A percentile compares a stretch with the other conserved stretches of the same genome.
Evolutionary conservation across 768 basidiomycete genomes (phyloP).

Genomic region (Lactarius tabidus): DNA sequence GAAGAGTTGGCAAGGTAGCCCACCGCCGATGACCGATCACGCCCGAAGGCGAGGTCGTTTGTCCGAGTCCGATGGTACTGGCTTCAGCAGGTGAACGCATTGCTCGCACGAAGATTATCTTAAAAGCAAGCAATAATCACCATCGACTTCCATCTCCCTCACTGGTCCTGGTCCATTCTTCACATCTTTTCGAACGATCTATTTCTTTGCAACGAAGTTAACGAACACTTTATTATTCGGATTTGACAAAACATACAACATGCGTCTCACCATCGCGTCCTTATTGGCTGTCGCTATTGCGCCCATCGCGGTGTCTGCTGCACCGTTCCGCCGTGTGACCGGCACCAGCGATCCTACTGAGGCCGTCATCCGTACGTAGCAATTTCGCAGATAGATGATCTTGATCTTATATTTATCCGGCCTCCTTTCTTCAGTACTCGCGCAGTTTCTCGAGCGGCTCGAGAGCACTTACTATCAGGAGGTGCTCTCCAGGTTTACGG

Average conservation of each 20-base stretch:
- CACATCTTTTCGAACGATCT: conserved; percentile 29
- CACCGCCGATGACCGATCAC: background rate
- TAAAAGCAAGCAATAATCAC: too few relatives aligned
- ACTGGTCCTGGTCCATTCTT: conserved; percentile 27
- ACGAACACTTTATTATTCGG: conserved; percentile 17
- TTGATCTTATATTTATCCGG: conserved; percentile 16
- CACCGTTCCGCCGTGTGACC: conserved; percentile 45
- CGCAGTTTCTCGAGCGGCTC: conserved; percentile 68
- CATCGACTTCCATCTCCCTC: too few relatives aligned
- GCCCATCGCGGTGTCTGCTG: conserved; percentile 46
- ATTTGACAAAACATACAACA: conserved; percentile 35
- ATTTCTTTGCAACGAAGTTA: conserved; percentile 7
- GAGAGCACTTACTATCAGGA: conserved; percentile 67
- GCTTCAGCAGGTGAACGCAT: background rate
- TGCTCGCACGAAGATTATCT: too few relatives aligned
- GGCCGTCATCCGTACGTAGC: conserved; percentile 51
- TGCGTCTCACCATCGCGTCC: conserved; percentile 41
- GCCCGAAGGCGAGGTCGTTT: background rate
- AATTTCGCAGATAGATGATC: conserved; percentile 14
- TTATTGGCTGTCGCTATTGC: conserved; percentile 40
- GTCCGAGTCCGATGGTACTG: background rate
- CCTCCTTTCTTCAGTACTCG: conserved; percentile 59
- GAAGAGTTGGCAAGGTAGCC: background rate
- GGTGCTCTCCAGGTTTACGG: conserved; percentile 60
- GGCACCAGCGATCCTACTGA: conserved; percentile 37